Evolutionary conservation across 164 flowering plant genomes (phyloP), one percentile per base, ranked within the genome.

Genomic region (Cinnamomum micranthum): DNA sequence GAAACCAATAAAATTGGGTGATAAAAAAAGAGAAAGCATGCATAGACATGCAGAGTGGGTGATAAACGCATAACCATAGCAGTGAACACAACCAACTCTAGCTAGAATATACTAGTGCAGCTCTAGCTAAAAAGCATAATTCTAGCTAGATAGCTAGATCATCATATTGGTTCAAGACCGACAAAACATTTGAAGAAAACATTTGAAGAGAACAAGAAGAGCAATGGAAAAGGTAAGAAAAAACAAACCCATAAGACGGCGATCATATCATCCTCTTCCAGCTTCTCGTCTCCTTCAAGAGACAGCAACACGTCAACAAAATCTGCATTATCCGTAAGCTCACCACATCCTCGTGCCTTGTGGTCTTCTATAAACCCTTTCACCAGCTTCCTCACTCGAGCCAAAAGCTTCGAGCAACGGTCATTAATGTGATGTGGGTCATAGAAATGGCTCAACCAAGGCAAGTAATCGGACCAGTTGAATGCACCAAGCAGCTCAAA

Each of bases 401-500:
- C 87, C 15, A 87, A 92, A 3, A 92, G 87, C 2, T 24, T 69
- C 0, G 63, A 19, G 77, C 91, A 89, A 0, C 95, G 83, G 17
- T 82, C 52, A 0, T 51, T 31, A 7, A 91, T 76, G 10, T 81
- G 71, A 15, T 20, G 65, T 0, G 90, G 91, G 64, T 92, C 95
- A 68, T 83, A 86, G 5, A 91, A 76, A 23, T 66, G 78, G 14
- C 77, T 78, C 74, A 92, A 71, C 90, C 89, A 87, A 1, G 92
- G 90, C 7, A 92, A 67, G 78, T 86, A 76, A 76, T 92, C 97
- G 12, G 88, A 84, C 90, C 88, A 92, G 76, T 92, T 92, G 71
- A 92, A 88, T 9, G 87, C 84, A 6, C 97, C 97, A 75, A 92
- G 75, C 0, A 92, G 85, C 81, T 92, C 97, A 70, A 82, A 92